Base-by-base conservation (phyloP, 345 rosid genomes). In the Erodium maritimum region DNA sequence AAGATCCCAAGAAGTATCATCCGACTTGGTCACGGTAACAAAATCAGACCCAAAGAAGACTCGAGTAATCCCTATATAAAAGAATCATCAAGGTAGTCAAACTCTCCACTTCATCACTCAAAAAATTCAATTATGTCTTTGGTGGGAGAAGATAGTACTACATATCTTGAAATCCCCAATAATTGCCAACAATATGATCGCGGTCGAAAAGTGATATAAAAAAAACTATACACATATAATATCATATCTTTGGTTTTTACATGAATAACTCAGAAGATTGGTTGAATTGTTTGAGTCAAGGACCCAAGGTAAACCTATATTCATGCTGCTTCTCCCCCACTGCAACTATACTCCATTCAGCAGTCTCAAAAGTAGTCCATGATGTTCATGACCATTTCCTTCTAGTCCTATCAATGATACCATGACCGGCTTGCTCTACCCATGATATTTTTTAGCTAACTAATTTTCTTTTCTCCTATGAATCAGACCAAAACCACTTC, bases 31-130 rank as follows among this genome's bases (percentile, higher is more conserved):
- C 13, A 89, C 82, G 48, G 96, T 89, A 60, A 93, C 73, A 67
- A 89, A 93, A 82, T 93, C 96, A 11, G 91, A 82, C 51, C 97
- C 96, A 71, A 67, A 89, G 77, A 93, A 93, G 67, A 89, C 99
- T 22, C 97, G 66, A 68, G 72, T 72, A 50, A 83, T 67, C 68
- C 99, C 96, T 93, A 67, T 42, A 74, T 52, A 5, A 56, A 62
- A 21, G 60, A 53, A 29, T 42, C 58, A 69, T 3, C 16, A 18
- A 17, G 13, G 64, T 58, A n/a, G 37, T 42, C 58, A 17, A 5
- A 55, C 21, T 0, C 0, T 4, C 25, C 5, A 24, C 23, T 45
- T 56, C 33, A 58, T 4, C 45, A 55, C 65, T 13, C 23, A 22
- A 53, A 16, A 19, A 11, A 42, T 42, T 42, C 48, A 42, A 10